These are phyloP conservation scores for Trametes cingulata DNA, from an alignment of 768 basidiomycete species.

Conservation along the genomic window DNA sequence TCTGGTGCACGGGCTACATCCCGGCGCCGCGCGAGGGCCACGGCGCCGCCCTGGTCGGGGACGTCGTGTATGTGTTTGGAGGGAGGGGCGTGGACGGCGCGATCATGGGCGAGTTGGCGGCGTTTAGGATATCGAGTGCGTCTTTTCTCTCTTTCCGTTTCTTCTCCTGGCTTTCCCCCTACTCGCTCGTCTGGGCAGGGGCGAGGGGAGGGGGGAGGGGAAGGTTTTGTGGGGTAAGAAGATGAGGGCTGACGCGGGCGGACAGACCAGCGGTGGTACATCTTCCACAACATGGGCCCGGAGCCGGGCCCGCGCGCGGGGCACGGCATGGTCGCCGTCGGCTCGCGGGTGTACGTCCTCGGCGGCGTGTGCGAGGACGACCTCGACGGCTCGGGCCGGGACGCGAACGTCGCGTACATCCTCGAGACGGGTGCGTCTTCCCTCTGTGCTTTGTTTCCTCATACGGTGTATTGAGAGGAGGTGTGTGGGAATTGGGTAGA, in stretches of 20 bases:
- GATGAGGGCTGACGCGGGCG: not conserved
- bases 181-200: too few species aligned
- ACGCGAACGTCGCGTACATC: constrained; percentile 75
- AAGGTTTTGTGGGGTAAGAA: not conserved
- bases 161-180: too few species aligned
- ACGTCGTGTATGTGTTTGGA: constrained; percentile 95
- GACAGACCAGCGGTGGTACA: constrained; percentile 93
- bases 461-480: not conserved
- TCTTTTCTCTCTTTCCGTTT: constrained; percentile 20
- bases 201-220: too few species aligned
- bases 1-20: constrained; percentile 90
- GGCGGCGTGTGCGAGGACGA: constrained; percentile 87
- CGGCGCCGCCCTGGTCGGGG: constrained; percentile 89
- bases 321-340: constrained; percentile 91
- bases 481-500: constrained; percentile 41
- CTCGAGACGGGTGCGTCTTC: constrained; percentile 82
- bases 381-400: constrained; percentile 47
- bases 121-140: constrained; percentile 93
- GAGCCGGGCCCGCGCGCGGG: constrained; percentile 87
- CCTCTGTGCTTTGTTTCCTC: not conserved
- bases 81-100: constrained; percentile 94
- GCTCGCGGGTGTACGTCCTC: constrained; percentile 82
- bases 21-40: constrained; percentile 93
- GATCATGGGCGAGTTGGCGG: constrained; percentile 87
- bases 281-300: constrained; percentile 99